Evolutionary conservation across 169 alveolate species (phyloP), one percentile per base, ranked within the genome.

Genomic region (Eimeria sp.): DNA sequence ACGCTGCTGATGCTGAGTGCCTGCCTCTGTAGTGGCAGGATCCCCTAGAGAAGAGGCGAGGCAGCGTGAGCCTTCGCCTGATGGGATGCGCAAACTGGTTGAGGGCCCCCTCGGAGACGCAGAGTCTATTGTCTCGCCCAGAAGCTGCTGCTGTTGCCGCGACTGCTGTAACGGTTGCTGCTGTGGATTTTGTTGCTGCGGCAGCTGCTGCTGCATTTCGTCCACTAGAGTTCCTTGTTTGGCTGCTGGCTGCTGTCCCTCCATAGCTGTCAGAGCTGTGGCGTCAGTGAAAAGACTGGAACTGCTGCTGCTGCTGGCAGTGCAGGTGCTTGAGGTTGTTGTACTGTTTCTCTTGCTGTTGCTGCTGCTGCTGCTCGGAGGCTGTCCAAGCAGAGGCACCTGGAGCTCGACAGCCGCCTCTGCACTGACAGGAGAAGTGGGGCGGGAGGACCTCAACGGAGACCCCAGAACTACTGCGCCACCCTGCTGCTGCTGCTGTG

Each of bases 281-380:
- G 89, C 6, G 65, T 65, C 89, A 20, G 67, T 5, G 89, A 14
- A 30, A 22, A 34, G 22, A 47, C 67, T 78, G 89, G 45, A 16
- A 43, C 65, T 78, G 89, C 63, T 78, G 89, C 89, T 34, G 83
- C 83, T 78, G 58, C 67, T 78, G 65, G 58, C 65, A 27, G 67
- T 18, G 89, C 13, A 47, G 25, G 76, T 25, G 76, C 57, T 30
- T 51, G 49, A 20, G 45, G 91, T 34, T 27, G 88, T 49, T 49
- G 75, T 54, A 27, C 27, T 57, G 75, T 27, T 57, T 54, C 57
- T 83, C 70, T n/a, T 57, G 91, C 91, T 57, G 76, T 76, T 57
- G 91, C 91, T 57, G 91, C 91, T 57, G 91, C 91, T 83, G 70
- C 75, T 83, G 51, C n/a, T n/a, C 1, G 89, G 54, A 11, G 40